Percentiles rank a stretch among this genome's conserved stretches.
Evolutionary conservation across 164 flowering plant species (phyloP).

Genomic region (Tetracentron sinense): DNA sequence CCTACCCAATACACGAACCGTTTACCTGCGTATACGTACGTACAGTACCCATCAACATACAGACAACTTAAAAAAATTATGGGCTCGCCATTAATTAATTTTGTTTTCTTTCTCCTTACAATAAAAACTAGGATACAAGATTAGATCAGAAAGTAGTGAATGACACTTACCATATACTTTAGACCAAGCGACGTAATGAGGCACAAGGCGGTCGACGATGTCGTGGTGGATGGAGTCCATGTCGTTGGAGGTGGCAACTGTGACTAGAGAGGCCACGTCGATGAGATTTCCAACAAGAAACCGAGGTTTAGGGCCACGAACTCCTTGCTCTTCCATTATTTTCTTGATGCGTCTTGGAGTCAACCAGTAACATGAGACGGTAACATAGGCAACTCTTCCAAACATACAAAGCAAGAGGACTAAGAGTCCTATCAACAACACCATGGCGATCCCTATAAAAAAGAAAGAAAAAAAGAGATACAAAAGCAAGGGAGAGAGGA

Average conservation of each 20-base stretch:
- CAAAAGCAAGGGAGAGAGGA: background rate
- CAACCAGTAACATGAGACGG: constrained; percentile 58
- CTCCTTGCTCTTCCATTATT: constrained; percentile 90
- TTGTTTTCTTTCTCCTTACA: too few species aligned
- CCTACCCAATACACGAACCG: constrained; percentile 86
- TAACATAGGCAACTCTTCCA: constrained; percentile 32
- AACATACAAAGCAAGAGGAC: constrained; percentile 16
- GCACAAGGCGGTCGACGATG: constrained; percentile 74
- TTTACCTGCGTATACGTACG: constrained; percentile 53
- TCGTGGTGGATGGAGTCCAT: constrained; percentile 64
- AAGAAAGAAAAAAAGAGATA: background rate
- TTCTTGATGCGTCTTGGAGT: constrained; percentile 77
- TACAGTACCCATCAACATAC: background rate
- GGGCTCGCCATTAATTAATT: background rate
- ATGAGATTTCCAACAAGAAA: constrained; percentile 68
- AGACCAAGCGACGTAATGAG: constrained; percentile 84
- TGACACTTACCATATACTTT: constrained; percentile 62
- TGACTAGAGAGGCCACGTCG: constrained; percentile 59
- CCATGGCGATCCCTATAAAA: constrained; percentile 16
- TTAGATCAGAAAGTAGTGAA: too few species aligned
- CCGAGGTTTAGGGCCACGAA: constrained; percentile 82
- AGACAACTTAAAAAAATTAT: too few species aligned
- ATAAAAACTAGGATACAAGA: too few species aligned
- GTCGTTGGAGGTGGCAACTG: constrained; percentile 58
- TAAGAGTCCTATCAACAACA: constrained; percentile 17